Evolutionary conservation across 192 early-diverging fungal genomes (phyloP).

Genomic region (Pilaira anomala): DNA sequence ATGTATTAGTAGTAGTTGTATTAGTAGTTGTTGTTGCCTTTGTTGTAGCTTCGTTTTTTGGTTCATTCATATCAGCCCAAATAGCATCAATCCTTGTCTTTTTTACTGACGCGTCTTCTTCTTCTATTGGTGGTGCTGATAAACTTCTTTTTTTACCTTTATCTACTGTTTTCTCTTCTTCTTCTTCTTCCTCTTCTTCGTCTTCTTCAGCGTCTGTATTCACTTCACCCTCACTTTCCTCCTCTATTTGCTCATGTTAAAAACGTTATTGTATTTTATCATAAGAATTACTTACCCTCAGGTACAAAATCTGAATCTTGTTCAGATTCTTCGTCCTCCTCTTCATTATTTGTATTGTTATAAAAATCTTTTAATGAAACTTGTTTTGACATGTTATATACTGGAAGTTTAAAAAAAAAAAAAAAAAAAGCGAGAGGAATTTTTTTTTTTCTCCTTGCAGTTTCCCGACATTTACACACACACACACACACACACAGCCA

Average conservation of each 20-base stretch:
- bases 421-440: background rate
- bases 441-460: background rate
- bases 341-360: conserved; percentile 1
- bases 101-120: conserved; percentile 15
- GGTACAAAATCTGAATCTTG: conserved; percentile 29
- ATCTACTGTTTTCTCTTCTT: background rate
- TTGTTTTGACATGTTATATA: background rate
- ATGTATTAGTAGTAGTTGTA: no score
- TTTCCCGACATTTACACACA: no score
- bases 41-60: conserved; percentile 13
- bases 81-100: conserved; percentile 48
- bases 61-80: conserved; percentile 54
- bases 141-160: background rate
- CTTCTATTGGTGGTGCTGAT: background rate
- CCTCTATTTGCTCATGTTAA: background rate
- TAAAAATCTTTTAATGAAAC: conserved; percentile 11
- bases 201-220: conserved; percentile 9
- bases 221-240: conserved; percentile 1
- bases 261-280: background rate
- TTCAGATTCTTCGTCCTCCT: conserved; percentile 25
- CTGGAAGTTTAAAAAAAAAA: background rate
- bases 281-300: conserved; percentile 13
- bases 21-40: conserved; percentile 4
- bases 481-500: background rate
- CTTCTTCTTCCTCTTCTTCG: conserved; percentile 17